Conservation (phyloP, 495 filamentous ascomycete species). For the Lentithecium fluviatile region DNA sequence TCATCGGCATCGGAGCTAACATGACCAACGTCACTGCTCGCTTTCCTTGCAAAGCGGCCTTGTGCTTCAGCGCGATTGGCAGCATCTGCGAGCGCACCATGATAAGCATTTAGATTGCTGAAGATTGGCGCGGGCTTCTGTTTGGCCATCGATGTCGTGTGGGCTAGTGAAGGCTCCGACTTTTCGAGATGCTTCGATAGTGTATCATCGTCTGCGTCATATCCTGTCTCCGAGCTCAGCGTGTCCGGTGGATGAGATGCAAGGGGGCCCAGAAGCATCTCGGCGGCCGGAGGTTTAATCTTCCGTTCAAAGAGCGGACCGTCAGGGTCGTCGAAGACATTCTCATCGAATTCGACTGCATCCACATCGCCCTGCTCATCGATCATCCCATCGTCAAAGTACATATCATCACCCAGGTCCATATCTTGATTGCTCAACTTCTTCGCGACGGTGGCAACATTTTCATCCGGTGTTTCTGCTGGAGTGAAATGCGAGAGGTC, state of each 20-base stretch:
- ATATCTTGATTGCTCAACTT: slow-evolving; percentile 44
- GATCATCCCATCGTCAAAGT: slow-evolving; percentile 44
- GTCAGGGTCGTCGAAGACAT: slow-evolving; percentile 39
- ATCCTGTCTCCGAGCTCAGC: slow-evolving; percentile 14
- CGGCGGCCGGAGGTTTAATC: slow-evolving; percentile 7
- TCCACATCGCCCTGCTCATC: slow-evolving; percentile 30
- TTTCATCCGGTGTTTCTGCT: slow-evolving; percentile 64
- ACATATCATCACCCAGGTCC: slow-evolving; percentile 37
- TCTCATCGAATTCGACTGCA: slow-evolving; percentile 38
- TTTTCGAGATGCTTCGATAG: slow-evolving; percentile 12
- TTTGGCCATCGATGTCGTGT: slow-evolving; percentile 25
- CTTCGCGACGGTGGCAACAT: slow-evolving; percentile 61
- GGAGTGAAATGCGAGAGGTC: slow-evolving; percentile 18
- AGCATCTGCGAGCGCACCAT: slow-evolving; percentile 76
- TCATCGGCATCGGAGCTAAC: slow-evolving; percentile 29
- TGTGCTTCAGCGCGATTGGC: slow-evolving; percentile 70
- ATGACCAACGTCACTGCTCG: slow-evolving; percentile 42
- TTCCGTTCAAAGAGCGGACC: slow-evolving; percentile 34
- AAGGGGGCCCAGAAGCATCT: slow-evolving; percentile 13
- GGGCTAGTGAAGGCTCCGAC: slow-evolving; percentile 24
- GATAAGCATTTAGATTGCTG: slow-evolving; percentile 64
- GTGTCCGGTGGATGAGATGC: slow-evolving; percentile 19
- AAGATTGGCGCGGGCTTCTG: slow-evolving; percentile 18
- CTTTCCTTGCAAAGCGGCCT: slow-evolving; percentile 61
- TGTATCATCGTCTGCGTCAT: slow-evolving; percentile 26